phyloP scores from a whole-genome alignment of 805 yeast species.

The Ogataea degrootiae region DNA sequence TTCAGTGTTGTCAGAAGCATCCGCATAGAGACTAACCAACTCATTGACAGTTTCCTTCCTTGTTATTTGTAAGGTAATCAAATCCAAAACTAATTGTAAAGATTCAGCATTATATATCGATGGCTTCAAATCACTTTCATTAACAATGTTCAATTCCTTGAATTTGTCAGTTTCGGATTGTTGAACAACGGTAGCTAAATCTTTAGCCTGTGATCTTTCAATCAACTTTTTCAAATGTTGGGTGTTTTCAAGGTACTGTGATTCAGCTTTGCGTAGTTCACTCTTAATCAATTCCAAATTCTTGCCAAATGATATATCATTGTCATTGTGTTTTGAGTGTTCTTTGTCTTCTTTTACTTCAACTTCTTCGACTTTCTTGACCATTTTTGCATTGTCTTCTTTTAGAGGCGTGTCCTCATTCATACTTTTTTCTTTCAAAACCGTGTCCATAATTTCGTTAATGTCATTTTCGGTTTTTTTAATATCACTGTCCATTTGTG shows the following conservation, averaged over 20 bases:
- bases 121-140: constrained; percentile 17
- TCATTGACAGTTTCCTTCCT: constrained; percentile 52
- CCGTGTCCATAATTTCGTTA: constrained; percentile 32
- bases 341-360: constrained; percentile 24
- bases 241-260: constrained; percentile 17
- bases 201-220: constrained; percentile 41
- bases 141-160: constrained; percentile 10
- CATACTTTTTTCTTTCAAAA: constrained; percentile 14
- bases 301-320: constrained; percentile 18
- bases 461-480: constrained; percentile 27
- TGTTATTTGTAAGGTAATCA: constrained; percentile 50
- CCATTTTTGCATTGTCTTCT: constrained; percentile 12
- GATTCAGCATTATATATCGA: constrained; percentile 20
- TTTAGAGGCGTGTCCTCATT: constrained; percentile 23
- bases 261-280: constrained; percentile 14
- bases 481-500: constrained; percentile 30
- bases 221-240: constrained; percentile 24
- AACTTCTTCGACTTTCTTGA: constrained; percentile 1
- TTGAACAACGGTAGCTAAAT: constrained; percentile 40
- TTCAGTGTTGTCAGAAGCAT: constrained; percentile 40
- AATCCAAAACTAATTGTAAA: constrained; percentile 31
- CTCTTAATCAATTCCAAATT: constrained; percentile 9
- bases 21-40: constrained; percentile 30
- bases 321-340: constrained; percentile 6
- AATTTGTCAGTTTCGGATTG: constrained; percentile 28